phyloP scores from a whole-genome alignment of 83 land plant genomes.

The Thuja plicata region DNA sequence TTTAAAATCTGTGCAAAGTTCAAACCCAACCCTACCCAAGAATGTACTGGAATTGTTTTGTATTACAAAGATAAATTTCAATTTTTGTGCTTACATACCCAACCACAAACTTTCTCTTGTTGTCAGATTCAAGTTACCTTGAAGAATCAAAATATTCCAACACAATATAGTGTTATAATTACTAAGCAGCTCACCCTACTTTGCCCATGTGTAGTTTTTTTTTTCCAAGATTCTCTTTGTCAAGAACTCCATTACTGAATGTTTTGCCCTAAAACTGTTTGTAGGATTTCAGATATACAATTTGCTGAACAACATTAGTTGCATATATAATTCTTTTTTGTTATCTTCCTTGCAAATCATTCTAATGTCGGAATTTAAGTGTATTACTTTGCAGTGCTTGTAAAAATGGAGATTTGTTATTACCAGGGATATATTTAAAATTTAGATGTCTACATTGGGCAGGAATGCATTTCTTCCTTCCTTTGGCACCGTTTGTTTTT shows the following conservation, averaged over 20 bases:
- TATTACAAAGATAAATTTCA: background rate
- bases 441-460: conserved; percentile 17
- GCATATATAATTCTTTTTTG: background rate
- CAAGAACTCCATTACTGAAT: background rate
- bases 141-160: background rate
- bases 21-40: background rate
- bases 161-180: background rate
- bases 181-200: background rate
- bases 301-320: background rate
- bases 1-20: background rate
- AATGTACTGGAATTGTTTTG: background rate
- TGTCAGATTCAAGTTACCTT: background rate
- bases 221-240: background rate
- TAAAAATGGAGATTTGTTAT: background rate
- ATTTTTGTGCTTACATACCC: background rate
- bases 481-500: conserved; percentile 91
- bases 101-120: background rate
- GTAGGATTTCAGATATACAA: background rate
- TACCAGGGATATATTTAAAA: background rate
- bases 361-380: background rate
- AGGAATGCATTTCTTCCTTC: conserved; percentile 98
- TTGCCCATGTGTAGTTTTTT: background rate
- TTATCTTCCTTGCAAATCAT: background rate
- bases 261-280: background rate
- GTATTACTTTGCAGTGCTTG: background rate